Conservation (phyloP, 306 rosid genomes). For the Medicago ruthenica region DNA sequence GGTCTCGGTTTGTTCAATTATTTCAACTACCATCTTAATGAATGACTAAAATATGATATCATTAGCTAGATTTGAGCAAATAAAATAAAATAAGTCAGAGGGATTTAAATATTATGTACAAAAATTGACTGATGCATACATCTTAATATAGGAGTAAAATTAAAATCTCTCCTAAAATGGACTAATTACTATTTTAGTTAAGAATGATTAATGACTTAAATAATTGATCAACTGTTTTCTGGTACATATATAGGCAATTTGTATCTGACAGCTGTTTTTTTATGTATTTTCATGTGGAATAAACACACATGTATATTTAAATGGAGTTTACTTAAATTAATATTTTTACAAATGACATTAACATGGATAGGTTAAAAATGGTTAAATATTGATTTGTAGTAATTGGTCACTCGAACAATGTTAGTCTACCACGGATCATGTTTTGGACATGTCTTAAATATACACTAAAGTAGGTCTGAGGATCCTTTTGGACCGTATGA, state of each 20-base stretch:
- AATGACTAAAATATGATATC: not conserved
- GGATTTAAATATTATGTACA: conserved; percentile 7
- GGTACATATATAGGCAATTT: not conserved
- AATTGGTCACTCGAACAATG: no score
- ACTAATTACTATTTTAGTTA: not conserved
- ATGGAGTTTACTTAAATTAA: not conserved
- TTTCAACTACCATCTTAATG: conserved; percentile 56
- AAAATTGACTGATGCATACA: conserved; percentile 19
- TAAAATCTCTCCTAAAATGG: not conserved
- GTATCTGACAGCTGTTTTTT: not conserved
- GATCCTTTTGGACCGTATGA: no score
- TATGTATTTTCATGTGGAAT: not conserved
- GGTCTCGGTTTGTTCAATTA: conserved; percentile 45
- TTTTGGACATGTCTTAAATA: no score
- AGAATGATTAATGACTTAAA: not conserved
- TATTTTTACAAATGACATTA: not conserved
- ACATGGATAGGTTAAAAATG: not conserved
- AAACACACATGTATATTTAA: not conserved
- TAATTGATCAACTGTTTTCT: conserved; percentile 15
- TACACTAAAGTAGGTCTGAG: no score
- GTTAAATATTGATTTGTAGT: not conserved
- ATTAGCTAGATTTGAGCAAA: conserved; percentile 2
- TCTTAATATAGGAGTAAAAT: not conserved
- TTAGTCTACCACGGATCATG: no score
- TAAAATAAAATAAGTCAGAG: conserved; percentile 28